Conservation (phyloP, 495 filamentous ascomycete species). For the Penicillium cinerascens region DNA sequence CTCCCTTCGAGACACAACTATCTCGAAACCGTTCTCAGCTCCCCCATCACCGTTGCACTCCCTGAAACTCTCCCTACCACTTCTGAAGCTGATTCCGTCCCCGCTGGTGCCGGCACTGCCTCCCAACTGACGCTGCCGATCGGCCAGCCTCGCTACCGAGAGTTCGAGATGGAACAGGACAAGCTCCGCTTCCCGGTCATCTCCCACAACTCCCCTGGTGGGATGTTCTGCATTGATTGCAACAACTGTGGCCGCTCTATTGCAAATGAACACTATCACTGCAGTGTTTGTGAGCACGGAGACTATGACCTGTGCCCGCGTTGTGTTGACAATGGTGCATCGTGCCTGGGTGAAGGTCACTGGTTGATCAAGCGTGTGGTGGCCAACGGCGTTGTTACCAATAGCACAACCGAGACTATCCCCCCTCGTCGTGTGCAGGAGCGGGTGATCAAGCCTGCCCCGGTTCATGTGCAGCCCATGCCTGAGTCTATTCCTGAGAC, state of each 20-base stretch:
- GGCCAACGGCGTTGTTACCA: constrained; percentile 71
- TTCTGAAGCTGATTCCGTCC: neutral
- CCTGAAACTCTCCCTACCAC: constrained; percentile 10
- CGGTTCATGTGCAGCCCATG: neutral
- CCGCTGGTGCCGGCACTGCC: neutral
- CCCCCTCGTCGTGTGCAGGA: constrained; percentile 48
- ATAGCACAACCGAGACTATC: constrained; percentile 78
- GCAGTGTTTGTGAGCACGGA: constrained; percentile 84
- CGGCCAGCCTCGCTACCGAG: constrained; percentile 24
- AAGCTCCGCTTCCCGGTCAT: constrained; percentile 26
- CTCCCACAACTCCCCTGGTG: constrained; percentile 30
- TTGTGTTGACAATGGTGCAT: constrained; percentile 70
- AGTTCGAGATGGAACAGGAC: constrained; percentile 31
- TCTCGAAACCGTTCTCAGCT: constrained; percentile 43
- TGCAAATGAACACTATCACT: constrained; percentile 85
- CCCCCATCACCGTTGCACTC: constrained; percentile 24
- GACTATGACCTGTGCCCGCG: constrained; percentile 89
- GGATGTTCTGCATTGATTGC: constrained; percentile 73
- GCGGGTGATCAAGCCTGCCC: constrained; percentile 14
- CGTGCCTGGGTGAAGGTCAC: constrained; percentile 74
- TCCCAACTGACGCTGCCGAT: neutral
- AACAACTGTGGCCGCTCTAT: constrained; percentile 81
- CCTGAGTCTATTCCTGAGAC: neutral
- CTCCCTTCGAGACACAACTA: constrained; percentile 32
- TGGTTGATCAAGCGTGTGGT: constrained; percentile 93